phyloP scores from a whole-genome alignment of 2,329 filamentous ascomycete genomes.

The Emydomyces testavorans region DNA sequence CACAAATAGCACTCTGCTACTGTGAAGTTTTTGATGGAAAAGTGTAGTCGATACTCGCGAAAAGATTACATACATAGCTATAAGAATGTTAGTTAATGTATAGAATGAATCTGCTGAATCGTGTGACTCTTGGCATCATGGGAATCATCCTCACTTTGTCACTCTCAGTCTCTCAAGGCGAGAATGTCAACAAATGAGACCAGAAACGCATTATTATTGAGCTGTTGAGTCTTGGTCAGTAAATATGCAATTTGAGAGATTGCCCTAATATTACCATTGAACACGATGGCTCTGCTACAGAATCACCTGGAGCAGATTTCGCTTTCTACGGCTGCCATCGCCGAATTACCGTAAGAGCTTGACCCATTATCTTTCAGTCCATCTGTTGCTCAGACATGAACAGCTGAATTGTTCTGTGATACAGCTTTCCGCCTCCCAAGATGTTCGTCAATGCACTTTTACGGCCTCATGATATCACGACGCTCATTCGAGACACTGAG shows the following conservation, averaged over 20 bases:
- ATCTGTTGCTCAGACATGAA: neutral
- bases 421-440: constrained; percentile 76
- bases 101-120: no score
- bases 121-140: no score
- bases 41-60: no score
- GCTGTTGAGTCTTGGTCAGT: no score
- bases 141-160: no score
- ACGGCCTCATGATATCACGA: constrained; percentile 79
- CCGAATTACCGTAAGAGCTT: constrained; percentile 55
- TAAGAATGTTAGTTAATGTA: no score
- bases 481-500: constrained; percentile 89
- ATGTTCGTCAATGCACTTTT: constrained; percentile 93
- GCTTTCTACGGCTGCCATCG: constrained; percentile 64
- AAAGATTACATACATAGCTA: no score
- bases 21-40: no score
- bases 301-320: constrained; percentile 66
- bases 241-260: neutral
- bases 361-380: neutral
- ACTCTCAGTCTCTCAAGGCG: no score
- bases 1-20: no score
- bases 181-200: no score
- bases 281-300: constrained; percentile 54
- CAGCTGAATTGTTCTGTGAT: neutral
- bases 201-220: no score
- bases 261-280: constrained; percentile 16